These are phyloP conservation scores for Eutypella sp. DNA, from an alignment of 2,329 filamentous ascomycete genomes.

Conservation along the genomic window DNA sequence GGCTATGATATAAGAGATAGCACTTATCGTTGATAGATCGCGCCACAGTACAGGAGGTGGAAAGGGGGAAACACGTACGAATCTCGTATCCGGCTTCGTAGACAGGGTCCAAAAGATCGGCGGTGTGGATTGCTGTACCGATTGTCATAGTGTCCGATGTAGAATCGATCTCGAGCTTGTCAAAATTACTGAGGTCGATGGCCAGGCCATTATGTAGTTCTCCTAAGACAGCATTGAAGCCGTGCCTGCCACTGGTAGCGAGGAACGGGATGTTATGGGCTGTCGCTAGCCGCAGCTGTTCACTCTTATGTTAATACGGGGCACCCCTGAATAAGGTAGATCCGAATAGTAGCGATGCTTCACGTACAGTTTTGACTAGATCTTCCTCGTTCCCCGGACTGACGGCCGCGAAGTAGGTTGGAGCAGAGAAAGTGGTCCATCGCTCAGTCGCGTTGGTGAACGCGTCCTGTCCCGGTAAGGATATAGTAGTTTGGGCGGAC, in stretches of 20 bases:
- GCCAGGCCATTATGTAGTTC: neutral
- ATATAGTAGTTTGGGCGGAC: neutral
- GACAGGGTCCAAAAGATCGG: neutral
- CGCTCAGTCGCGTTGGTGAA: neutral
- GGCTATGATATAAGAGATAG: neutral
- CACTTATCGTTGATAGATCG: no score
- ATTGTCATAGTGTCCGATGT: neutral
- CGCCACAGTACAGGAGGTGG: no score
- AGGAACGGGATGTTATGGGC: neutral
- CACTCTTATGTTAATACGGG: no score
- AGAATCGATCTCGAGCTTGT: neutral
- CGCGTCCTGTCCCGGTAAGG: neutral
- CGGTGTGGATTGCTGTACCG: neutral
- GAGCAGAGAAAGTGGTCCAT: neutral
- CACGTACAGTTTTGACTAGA: neutral
- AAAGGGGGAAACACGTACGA: neutral
- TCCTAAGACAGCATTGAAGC: neutral
- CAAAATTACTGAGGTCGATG: neutral
- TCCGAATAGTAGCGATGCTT: no score
- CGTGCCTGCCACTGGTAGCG: neutral
- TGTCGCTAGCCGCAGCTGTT: no score
- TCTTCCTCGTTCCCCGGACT: neutral
- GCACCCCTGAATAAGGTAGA: no score
- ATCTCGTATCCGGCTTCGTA: neutral
- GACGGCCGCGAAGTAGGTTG: neutral